Evolutionary conservation across 495 filamentous ascomycete genomes (phyloP).

Genomic region (Recurvomyces mirabilis): DNA sequence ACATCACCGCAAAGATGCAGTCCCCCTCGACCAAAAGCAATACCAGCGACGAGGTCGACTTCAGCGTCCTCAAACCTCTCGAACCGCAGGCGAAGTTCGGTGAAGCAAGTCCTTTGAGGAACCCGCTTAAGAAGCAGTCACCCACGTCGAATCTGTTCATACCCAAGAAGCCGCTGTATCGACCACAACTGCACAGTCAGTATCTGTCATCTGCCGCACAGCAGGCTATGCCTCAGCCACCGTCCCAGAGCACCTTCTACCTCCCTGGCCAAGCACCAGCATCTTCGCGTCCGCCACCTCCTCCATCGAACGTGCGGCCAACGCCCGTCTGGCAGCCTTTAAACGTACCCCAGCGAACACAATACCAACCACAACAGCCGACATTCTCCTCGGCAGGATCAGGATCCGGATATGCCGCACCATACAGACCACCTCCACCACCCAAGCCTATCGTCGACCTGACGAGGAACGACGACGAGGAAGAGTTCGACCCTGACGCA

Average conservation of each 20-base stretch:
- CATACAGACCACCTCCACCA: too few species aligned
- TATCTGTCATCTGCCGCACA: slow-evolving; percentile 7
- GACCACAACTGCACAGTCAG: slow-evolving; percentile 13
- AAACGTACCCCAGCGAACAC: background rate
- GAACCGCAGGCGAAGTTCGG: slow-evolving; percentile 45
- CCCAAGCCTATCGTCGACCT: slow-evolving; percentile 19
- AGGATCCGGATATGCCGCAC: slow-evolving; percentile 24
- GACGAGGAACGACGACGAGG: slow-evolving; percentile 16
- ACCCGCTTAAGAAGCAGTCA: slow-evolving; percentile 27
- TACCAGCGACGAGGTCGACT: slow-evolving; percentile 15
- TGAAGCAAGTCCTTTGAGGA: slow-evolving; percentile 41
- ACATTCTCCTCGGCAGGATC: slow-evolving; percentile 25
- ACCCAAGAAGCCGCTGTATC: slow-evolving; percentile 15
- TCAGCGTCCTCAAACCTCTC: slow-evolving; percentile 4
- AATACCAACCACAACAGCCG: slow-evolving; percentile 21
- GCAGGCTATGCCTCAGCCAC: background rate
- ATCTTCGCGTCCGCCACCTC: too few species aligned
- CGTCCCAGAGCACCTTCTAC: slow-evolving; percentile 3
- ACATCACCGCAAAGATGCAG: slow-evolving; percentile 28
- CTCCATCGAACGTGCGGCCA: background rate
- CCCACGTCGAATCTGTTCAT: slow-evolving; percentile 12
- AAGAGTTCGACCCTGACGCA: slow-evolving; percentile 34
- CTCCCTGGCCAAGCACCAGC: slow-evolving; percentile 11
- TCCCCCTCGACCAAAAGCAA: slow-evolving; percentile 18
- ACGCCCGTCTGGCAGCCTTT: background rate